Evolutionary conservation across 441 rosid genomes (phyloP).

Genomic region (Erodium trifolium): DNA sequence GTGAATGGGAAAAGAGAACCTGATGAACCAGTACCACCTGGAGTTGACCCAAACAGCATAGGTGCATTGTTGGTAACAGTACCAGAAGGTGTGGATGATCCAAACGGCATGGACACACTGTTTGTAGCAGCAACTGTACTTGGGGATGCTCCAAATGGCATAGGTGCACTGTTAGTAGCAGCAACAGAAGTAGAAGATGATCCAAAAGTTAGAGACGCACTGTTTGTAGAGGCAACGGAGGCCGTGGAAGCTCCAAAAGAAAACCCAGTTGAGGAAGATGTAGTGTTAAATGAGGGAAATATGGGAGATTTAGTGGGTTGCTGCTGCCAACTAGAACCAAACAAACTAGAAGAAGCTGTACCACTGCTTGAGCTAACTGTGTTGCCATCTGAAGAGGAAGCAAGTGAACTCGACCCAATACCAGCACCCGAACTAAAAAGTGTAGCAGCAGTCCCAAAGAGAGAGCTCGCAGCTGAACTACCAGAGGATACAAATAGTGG

Average conservation of each 20-base stretch:
- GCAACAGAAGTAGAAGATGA: not conserved
- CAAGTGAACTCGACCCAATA: slow-evolving; percentile 31
- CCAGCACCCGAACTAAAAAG: slow-evolving; percentile 28
- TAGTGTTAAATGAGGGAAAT: slow-evolving; percentile 34
- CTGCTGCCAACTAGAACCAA: slow-evolving; percentile 52
- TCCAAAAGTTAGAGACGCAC: not conserved
- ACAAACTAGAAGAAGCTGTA: slow-evolving; percentile 25
- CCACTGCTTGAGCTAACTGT: slow-evolving; percentile 35
- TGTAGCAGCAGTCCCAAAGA: slow-evolving; percentile 34
- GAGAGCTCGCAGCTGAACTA: slow-evolving; percentile 37
- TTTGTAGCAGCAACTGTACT: too few relatives aligned
- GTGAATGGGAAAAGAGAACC: slow-evolving; percentile 1
- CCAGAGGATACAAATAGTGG: slow-evolving; percentile 25
- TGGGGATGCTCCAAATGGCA: slow-evolving; percentile 37
- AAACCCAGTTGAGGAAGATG: slow-evolving; percentile 35
- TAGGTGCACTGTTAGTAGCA: slow-evolving; percentile 23
- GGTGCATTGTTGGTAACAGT: too few relatives aligned
- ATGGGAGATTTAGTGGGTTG: slow-evolving; percentile 29
- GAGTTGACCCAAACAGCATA: too few relatives aligned
- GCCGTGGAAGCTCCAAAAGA: slow-evolving; percentile 41
- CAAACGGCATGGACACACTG: too few relatives aligned
- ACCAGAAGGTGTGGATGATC: too few relatives aligned
- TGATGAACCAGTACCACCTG: not conserved
- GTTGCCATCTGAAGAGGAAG: slow-evolving; percentile 29
- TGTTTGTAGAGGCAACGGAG: slow-evolving; percentile 22